Conservation (phyloP, 768 basidiomycete genomes). For the Agaricus sinodeliciosus region DNA sequence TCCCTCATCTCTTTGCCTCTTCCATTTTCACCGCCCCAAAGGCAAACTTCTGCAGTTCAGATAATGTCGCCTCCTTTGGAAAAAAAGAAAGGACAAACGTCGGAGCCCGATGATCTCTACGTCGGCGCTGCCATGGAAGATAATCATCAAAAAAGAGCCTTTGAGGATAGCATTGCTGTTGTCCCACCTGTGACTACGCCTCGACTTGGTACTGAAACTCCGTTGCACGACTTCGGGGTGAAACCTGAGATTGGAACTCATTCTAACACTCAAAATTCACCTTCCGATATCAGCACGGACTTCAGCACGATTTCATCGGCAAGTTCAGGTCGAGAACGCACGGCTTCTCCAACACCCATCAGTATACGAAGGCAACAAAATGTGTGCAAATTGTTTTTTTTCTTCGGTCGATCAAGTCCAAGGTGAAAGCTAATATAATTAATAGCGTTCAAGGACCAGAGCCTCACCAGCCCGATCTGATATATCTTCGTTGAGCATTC, state of each 20-base stretch:
- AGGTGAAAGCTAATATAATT: not conserved
- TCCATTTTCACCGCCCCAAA: not conserved
- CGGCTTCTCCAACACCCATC: not conserved
- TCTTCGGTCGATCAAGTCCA: not conserved
- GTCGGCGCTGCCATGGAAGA: not conserved
- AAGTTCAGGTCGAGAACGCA: conserved; percentile 2
- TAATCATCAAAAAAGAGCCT: not conserved
- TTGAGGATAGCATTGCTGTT: not conserved
- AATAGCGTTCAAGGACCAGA: conserved; percentile 4
- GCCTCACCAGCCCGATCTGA: conserved; percentile 1
- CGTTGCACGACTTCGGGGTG: conserved; percentile 5
- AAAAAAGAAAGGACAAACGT: not conserved
- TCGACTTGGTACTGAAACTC: not conserved
- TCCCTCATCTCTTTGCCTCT: conserved; percentile 6
- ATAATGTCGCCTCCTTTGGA: not conserved
- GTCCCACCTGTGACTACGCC: conserved; percentile 4
- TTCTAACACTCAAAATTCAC: not conserved
- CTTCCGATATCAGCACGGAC: conserved; percentile 9
- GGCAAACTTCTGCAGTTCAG: not conserved
- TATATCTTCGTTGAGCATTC: conserved; percentile 9
- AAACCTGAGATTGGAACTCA: not conserved
- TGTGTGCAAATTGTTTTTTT: not conserved
- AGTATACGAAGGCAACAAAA: not conserved
- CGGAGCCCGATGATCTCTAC: not conserved
- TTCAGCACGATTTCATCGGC: conserved; percentile 7